phyloP scores from a whole-genome alignment of 2,329 filamentous ascomycete species.

The Eurotiales sp. region DNA sequence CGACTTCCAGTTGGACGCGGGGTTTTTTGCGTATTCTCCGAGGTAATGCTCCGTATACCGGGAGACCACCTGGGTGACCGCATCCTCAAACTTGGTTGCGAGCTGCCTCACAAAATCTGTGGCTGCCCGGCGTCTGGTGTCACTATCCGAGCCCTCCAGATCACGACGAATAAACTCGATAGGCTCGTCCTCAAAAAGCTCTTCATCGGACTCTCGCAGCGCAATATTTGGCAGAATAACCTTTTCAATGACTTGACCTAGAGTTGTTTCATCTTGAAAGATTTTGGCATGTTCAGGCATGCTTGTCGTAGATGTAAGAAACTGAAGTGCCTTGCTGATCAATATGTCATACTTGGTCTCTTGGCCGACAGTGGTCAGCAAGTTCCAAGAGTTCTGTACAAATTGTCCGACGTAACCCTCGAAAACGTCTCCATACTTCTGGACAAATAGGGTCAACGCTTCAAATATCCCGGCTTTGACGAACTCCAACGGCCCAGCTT shows the following conservation, averaged over 20 bases:
- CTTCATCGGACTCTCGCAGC: conserved; percentile 86
- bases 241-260: conserved; percentile 89
- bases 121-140: conserved; percentile 84
- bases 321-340: conserved; percentile 91
- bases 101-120: conserved; percentile 91
- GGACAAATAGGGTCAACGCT: conserved; percentile 79
- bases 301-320: conserved; percentile 82
- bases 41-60: conserved; percentile 86
- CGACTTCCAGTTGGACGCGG: conserved; percentile 77
- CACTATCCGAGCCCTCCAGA: conserved; percentile 91
- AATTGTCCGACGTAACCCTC: conserved; percentile 75
- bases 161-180: conserved; percentile 97
- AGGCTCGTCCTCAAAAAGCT: conserved; percentile 96
- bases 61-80: conserved; percentile 82
- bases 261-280: conserved; percentile 77
- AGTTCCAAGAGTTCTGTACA: conserved; percentile 83
- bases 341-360: conserved; percentile 93
- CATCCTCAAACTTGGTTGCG: conserved; percentile 79
- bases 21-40: conserved; percentile 64
- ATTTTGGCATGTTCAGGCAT: conserved; percentile 72
- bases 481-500: conserved; percentile 77
- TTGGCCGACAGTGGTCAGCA: conserved; percentile 79
- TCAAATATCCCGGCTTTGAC: conserved; percentile 95
- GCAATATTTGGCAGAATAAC: conserved; percentile 92
- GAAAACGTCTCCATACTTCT: conserved; percentile 96